Percentiles rank a stretch among this genome's conserved stretches.
Conservation (phyloP, 768 basidiomycete genomes). For the Tulasnella sp. region DNA sequence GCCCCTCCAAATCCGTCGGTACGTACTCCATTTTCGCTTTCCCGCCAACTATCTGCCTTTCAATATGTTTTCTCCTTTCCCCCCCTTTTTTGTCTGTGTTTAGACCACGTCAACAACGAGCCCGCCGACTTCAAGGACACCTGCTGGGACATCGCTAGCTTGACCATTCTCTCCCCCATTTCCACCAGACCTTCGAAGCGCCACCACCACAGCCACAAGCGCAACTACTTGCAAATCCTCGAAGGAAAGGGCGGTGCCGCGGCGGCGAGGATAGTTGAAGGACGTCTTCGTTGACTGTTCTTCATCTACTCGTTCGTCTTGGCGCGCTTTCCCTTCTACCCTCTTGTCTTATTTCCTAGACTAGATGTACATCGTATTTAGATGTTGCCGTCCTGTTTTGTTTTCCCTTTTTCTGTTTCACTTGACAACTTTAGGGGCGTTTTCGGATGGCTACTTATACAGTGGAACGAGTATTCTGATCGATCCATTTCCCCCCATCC, state of each 20-base stretch:
- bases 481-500: background rate
- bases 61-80: background rate
- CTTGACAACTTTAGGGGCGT: background rate
- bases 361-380: no score
- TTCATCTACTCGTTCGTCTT: no score
- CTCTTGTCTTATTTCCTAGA: no score
- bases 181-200: background rate
- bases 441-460: background rate
- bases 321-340: no score
- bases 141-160: slow-evolving; percentile 33
- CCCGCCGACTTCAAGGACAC: slow-evolving; percentile 33
- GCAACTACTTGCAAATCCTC: background rate
- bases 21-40: background rate
- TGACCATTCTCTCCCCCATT: slow-evolving; percentile 8
- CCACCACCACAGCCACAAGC: slow-evolving; percentile 5
- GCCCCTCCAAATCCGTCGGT: slow-evolving; percentile 32
- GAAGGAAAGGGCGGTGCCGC: background rate
- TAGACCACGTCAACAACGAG: slow-evolving; percentile 35
- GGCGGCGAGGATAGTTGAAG: no score
- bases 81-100: background rate
- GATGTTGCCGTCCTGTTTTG: no score
- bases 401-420: no score
- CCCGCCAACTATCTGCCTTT: background rate
- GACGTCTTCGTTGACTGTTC: no score
- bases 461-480: no score